Percentiles rank a stretch among this genome's conserved stretches.
These are phyloP conservation scores for Sporisorium reilianum DNA, from an alignment of 1,284 basidiomycete species.

Conservation along the genomic window DNA sequence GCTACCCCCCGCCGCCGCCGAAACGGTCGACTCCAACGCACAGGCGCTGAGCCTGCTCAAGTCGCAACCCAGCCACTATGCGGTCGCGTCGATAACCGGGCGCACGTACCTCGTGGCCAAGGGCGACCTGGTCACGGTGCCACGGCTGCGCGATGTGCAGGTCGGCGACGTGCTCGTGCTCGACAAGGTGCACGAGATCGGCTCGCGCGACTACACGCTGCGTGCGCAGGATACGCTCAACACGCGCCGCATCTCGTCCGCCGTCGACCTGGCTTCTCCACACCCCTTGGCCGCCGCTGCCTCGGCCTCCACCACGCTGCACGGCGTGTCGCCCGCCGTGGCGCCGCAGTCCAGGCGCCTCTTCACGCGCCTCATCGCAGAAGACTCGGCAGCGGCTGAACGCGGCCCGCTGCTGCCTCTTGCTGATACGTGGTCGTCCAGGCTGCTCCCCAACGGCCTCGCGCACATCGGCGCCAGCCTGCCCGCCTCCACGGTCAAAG, in stretches of 20 bases:
- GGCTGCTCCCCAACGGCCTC: conserved; percentile 57
- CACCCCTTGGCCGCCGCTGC: conserved; percentile 1
- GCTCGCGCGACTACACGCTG: conserved; percentile 92
- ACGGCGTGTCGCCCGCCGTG: conserved; percentile 22
- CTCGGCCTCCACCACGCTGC: not conserved
- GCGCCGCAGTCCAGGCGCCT: conserved; percentile 32
- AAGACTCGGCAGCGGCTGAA: conserved; percentile 8
- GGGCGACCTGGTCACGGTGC: conserved; percentile 90
- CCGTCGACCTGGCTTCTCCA: conserved; percentile 26
- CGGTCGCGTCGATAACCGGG: conserved; percentile 87
- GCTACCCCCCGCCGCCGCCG: not conserved
- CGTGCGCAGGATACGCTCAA: conserved; percentile 72
- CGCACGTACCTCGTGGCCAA: conserved; percentile 88
- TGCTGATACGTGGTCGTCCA: conserved; percentile 57
- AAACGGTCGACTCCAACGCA: conserved; percentile 18
- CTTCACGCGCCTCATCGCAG: conserved; percentile 25
- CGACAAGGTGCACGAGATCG: conserved; percentile 90
- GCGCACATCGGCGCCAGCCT: conserved; percentile 64
- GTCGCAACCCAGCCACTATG: conserved; percentile 84
- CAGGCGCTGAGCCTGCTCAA: conserved; percentile 71
- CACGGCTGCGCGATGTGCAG: conserved; percentile 77
- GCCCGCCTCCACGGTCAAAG: conserved; percentile 72
- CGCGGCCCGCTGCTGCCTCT: conserved; percentile 27
- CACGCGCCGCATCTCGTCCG: conserved; percentile 38
- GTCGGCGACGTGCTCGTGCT: conserved; percentile 86